Evolutionary conservation across 2,329 filamentous ascomycete species (phyloP).

Genomic region (Phyllosticta citriasiana): DNA sequence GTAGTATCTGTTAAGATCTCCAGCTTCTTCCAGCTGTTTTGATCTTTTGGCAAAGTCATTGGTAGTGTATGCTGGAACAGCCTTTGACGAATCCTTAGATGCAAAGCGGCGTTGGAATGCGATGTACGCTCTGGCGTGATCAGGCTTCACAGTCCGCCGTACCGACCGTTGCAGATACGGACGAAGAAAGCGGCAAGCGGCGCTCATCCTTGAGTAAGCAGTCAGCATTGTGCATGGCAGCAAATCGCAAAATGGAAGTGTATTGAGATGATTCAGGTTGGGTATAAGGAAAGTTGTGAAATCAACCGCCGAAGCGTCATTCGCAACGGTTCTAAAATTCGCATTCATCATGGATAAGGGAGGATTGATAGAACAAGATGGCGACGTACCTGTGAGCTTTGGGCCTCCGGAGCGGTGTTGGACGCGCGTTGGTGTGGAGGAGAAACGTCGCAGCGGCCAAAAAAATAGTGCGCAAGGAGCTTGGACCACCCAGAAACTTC

Average conservation of each 20-base stretch:
- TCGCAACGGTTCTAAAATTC: constrained; percentile 56
- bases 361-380: background rate
- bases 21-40: constrained; percentile 39
- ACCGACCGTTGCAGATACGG: constrained; percentile 41
- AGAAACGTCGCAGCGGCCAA: background rate
- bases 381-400: constrained; percentile 3
- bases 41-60: constrained; percentile 42
- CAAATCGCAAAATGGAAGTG: background rate
- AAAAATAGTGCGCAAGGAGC: background rate
- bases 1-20: constrained; percentile 44
- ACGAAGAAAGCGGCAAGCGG: constrained; percentile 43
- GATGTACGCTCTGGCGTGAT: constrained; percentile 36
- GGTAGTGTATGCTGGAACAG: background rate
- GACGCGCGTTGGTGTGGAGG: background rate
- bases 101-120: constrained; percentile 26
- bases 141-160: constrained; percentile 19
- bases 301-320: constrained; percentile 49
- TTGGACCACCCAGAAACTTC: background rate
- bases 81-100: constrained; percentile 10
- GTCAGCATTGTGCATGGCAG: constrained; percentile 26
- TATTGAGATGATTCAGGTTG: constrained; percentile 19
- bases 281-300: constrained; percentile 20
- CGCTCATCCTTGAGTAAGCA: constrained; percentile 37
- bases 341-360: constrained; percentile 14
- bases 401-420: background rate